Conservation (phyloP, 2,329 filamentous ascomycete species). For the Alternaria dauci region DNA sequence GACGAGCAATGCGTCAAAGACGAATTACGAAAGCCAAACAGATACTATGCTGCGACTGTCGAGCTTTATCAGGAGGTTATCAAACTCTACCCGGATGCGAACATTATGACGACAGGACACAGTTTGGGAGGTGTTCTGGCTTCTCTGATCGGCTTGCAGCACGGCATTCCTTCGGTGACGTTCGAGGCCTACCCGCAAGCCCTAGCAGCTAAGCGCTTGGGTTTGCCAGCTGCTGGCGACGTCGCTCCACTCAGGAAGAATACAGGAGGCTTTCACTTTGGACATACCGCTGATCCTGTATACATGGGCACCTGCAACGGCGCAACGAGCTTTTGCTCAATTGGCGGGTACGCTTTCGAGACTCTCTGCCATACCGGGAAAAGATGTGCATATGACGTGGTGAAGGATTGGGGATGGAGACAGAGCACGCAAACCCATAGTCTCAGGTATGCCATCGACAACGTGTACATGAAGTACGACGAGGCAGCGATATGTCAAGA, state of each 20-base stretch:
- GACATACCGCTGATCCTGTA: constrained; percentile 47
- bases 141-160: constrained; percentile 45
- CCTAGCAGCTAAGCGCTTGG: constrained; percentile 45
- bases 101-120: constrained; percentile 48
- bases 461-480: constrained; percentile 47
- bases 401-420: constrained; percentile 50
- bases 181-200: constrained; percentile 51
- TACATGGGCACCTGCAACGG: constrained; percentile 51
- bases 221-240: constrained; percentile 40
- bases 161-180: constrained; percentile 44
- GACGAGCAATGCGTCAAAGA: constrained; percentile 46
- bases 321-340: constrained; percentile 47
- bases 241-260: constrained; percentile 43
- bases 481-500: constrained; percentile 44
- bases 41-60: constrained; percentile 44
- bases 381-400: constrained; percentile 48
- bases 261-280: constrained; percentile 48
- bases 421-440: constrained; percentile 45
- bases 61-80: constrained; percentile 46
- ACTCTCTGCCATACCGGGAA: constrained; percentile 49
- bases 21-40: constrained; percentile 43
- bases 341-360: constrained; percentile 49
- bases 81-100: constrained; percentile 44
- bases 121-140: constrained; percentile 48
- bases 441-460: constrained; percentile 46